Evolutionary conservation across 2,329 filamentous ascomycete genomes (phyloP).

Genomic region (Penicillium corylophilum): DNA sequence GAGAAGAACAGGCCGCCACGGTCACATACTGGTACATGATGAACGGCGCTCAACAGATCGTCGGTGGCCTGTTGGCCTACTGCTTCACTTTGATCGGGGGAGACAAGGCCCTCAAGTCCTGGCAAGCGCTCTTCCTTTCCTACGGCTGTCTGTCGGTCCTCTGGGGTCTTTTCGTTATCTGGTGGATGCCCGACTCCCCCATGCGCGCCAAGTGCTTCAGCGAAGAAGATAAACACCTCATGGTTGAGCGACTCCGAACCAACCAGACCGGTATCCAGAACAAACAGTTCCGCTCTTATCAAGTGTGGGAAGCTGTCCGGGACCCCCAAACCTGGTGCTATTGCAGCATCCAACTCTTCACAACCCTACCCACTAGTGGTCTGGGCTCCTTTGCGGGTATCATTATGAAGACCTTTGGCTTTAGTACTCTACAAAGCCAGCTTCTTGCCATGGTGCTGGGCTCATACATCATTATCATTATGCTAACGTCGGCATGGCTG

Average conservation of each 20-base stretch:
- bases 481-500: constrained; percentile 65
- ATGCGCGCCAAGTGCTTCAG: constrained; percentile 70
- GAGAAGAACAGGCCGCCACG: constrained; percentile 64
- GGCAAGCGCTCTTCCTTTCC: constrained; percentile 67
- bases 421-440: constrained; percentile 66
- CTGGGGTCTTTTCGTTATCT: constrained; percentile 64
- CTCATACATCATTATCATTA: constrained; percentile 69
- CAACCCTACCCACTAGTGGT: constrained; percentile 70
- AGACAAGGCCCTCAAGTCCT: constrained; percentile 52
- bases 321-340: constrained; percentile 70
- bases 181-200: constrained; percentile 66
- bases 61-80: constrained; percentile 67
- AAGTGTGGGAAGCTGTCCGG: constrained; percentile 56
- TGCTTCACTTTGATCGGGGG: constrained; percentile 50
- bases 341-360: constrained; percentile 65
- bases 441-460: constrained; percentile 71
- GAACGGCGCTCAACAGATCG: constrained; percentile 72
- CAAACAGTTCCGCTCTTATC: constrained; percentile 52
- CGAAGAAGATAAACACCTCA: constrained; percentile 64
- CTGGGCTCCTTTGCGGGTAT: constrained; percentile 73
- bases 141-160: constrained; percentile 64
- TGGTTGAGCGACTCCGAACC: constrained; percentile 60
- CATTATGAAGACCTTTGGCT: constrained; percentile 69
- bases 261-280: constrained; percentile 65
- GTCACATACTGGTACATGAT: constrained; percentile 75